phyloP scores from a whole-genome alignment of 2,329 filamentous ascomycete species.

The Aspergillus sp. region DNA sequence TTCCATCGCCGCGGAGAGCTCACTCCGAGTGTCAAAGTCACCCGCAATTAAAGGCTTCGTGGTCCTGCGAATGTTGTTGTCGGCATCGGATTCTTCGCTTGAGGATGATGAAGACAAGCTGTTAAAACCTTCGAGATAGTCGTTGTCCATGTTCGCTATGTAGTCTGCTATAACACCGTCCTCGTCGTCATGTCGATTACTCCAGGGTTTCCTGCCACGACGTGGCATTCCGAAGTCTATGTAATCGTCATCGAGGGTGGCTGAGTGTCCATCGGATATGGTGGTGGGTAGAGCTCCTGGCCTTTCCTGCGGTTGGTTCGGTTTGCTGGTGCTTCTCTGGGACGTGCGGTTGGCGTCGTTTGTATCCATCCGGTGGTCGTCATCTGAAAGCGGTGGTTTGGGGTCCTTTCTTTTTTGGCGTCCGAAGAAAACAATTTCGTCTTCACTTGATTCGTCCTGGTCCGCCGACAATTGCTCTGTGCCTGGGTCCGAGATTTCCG shows the following conservation, averaged over 20 bases:
- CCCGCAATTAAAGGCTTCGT: no score
- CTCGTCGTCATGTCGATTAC: conserved; percentile 44
- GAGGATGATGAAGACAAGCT: not conserved
- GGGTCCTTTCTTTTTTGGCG: conserved; percentile 22
- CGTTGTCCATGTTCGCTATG: conserved; percentile 38
- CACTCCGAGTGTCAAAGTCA: no score
- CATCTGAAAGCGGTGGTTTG: not conserved
- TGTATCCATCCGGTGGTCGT: not conserved
- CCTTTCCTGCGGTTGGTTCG: not conserved
- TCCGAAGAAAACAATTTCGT: conserved; percentile 49
- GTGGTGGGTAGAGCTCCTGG: no score
- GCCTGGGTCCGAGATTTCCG: conserved; percentile 6
- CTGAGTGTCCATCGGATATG: not conserved
- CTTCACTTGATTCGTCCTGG: conserved; percentile 64
- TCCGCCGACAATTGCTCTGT: conserved; percentile 34
- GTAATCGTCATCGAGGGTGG: not conserved
- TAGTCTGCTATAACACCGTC: conserved; percentile 41
- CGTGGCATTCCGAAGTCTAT: not conserved
- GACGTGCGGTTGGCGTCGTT: no score
- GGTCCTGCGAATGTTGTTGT: no score
- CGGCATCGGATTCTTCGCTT: not conserved
- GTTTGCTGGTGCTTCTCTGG: not conserved
- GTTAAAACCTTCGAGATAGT: conserved; percentile 19
- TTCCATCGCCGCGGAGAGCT: no score
- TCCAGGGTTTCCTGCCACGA: not conserved